Evolutionary conservation across 2,329 filamentous ascomycete species (phyloP), one percentile per base, ranked within the genome.

Genomic region (Nannizzia gypsea): DNA sequence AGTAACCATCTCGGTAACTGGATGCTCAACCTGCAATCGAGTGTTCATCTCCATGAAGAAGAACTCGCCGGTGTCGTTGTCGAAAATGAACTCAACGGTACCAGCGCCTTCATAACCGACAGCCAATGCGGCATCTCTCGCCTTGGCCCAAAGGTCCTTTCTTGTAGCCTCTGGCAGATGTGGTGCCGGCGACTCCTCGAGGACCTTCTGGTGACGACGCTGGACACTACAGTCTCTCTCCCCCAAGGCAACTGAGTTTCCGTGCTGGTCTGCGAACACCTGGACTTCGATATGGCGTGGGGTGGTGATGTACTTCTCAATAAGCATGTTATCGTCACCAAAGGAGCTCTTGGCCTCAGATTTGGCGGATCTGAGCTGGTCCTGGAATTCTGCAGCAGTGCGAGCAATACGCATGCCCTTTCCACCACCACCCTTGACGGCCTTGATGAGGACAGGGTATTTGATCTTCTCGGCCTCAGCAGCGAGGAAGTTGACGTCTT

Each of bases 1-100:
- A 8, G 86, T 89, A 1, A 88, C 84, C 79, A 87, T 85, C 70
- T 91, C 88, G 0, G 86, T 97, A 20, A 97, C 93, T 0, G 93
- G 93, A 68, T 99, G 93, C 75, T 99, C 93, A 56, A 99, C 93
- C 73, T 99, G 93, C 20, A 99, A 78, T 57, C 93, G 82, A 0
- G 93, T 86, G 69, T 86, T 86, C 83, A 86, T 86, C 66, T 86
- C 83, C 83, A 86, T 86, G 73, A 86, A 86, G 72, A 83, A 86
- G 72, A 86, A 86, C 48, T 84, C 76, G 40, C 81, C 82, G 2
- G 77, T 79, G 59, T 86, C 83, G 63, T 85, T 86, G 70, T 86
- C 83, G 66, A 86, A 85, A 64, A 86, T 86, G 69, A 86, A 86
- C 64, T 86, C 83, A 0, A 86, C 83, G 0, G 83, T 86, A 3